phyloP scores from a whole-genome alignment of 1,284 basidiomycete genomes.

The Irpex sp. region DNA sequence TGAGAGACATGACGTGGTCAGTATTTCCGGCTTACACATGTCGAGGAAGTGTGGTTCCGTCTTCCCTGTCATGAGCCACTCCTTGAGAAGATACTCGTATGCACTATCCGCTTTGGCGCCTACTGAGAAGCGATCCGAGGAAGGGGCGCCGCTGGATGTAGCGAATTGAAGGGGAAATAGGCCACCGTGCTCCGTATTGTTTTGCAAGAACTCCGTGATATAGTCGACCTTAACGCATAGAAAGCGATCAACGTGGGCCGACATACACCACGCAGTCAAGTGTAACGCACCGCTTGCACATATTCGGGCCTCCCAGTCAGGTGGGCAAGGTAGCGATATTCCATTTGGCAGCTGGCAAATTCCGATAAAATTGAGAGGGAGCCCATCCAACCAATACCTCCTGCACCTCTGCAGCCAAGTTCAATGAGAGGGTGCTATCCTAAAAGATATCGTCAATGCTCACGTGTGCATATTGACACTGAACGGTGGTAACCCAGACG shows the following conservation, averaged over 20 bases:
- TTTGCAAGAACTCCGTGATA: constrained; percentile 7
- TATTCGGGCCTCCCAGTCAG: constrained; percentile 36
- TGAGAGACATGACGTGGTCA: constrained; percentile 1
- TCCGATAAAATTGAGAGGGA: constrained; percentile 30
- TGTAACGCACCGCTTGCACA: constrained; percentile 5
- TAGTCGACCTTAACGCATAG: constrained; percentile 1
- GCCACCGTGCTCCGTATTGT: constrained; percentile 9
- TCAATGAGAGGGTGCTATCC: background rate
- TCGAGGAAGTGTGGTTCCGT: constrained; percentile 54
- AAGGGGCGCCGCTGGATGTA: background rate
- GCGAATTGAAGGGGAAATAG: constrained; percentile 9
- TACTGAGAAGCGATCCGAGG: constrained; percentile 33
- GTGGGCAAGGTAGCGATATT: constrained; percentile 58
- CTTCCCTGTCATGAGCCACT: constrained; percentile 58
- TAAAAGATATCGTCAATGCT: constrained; percentile 11
- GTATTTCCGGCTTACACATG: constrained; percentile 46
- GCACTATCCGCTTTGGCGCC: constrained; percentile 64
- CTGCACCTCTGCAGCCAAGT: background rate
- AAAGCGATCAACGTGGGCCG: background rate
- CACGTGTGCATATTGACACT: constrained; percentile 39
- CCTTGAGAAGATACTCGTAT: constrained; percentile 72
- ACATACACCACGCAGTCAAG: constrained; percentile 13
- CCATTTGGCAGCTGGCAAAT: constrained; percentile 49
- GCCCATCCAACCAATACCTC: constrained; percentile 9
- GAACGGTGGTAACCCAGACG: constrained; percentile 44